Evolutionary conservation across 2,329 filamentous ascomycete species (phyloP).

Genomic region (Trichoderma sp.): DNA sequence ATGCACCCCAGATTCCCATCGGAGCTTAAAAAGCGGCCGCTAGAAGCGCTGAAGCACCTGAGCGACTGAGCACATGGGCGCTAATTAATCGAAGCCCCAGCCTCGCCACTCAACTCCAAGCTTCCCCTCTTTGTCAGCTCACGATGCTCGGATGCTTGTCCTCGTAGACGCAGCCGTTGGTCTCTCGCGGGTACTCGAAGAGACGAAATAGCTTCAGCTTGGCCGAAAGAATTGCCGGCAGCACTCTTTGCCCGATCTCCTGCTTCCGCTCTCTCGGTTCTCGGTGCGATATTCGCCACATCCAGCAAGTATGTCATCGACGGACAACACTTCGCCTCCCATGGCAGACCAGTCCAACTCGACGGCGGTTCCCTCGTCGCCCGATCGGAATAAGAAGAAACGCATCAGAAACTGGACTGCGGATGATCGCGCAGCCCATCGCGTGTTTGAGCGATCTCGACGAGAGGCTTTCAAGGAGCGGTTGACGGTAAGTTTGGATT

Average conservation of each 20-base stretch:
- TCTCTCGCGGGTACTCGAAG: not conserved
- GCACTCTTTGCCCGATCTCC: not conserved
- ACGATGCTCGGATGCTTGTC: conserved; percentile 3
- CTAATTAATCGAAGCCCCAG: not conserved
- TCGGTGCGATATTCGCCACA: not conserved
- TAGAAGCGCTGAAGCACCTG: conserved; percentile 10
- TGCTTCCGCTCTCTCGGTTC: not conserved
- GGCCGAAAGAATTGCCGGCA: not conserved
- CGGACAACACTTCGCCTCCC: conserved; percentile 15
- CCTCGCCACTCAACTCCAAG: conserved; percentile 4
- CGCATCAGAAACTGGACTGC: conserved; percentile 39
- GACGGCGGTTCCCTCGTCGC: not conserved
- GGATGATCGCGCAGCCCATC: conserved; percentile 40
- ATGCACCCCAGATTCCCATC: conserved; percentile 17
- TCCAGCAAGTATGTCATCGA: conserved; percentile 7
- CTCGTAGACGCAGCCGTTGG: not conserved
- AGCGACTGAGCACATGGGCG: conserved; percentile 9
- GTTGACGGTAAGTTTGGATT: conserved; percentile 32
- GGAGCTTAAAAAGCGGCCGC: conserved; percentile 14
- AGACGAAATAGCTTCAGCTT: not conserved
- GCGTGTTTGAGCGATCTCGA: conserved; percentile 40
- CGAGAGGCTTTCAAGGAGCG: conserved; percentile 42
- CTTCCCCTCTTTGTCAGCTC: conserved; percentile 14
- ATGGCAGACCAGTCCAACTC: not conserved
- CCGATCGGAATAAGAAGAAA: conserved; percentile 29